phyloP scores from a whole-genome alignment of 2,329 filamentous ascomycete species.

The Phyllosticta capitalensis region DNA sequence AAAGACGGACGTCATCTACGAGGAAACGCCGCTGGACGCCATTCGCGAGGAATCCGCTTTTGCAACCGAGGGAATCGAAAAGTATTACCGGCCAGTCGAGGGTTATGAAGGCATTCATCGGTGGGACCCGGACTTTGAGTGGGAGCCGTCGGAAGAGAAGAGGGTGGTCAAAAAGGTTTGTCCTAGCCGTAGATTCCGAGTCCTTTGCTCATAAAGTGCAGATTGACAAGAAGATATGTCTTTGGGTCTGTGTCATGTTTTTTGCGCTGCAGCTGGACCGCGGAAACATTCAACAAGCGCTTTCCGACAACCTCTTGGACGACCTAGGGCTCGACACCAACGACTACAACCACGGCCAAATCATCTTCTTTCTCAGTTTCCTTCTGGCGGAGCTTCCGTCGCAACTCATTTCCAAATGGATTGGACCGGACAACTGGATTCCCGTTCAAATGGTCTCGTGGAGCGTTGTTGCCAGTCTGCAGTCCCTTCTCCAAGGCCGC shows the following conservation, averaged over 20 bases:
- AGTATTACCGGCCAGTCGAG: constrained; percentile 42
- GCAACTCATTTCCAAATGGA: constrained; percentile 38
- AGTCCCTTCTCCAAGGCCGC: constrained; percentile 54
- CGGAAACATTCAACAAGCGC: constrained; percentile 34
- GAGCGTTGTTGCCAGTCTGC: constrained; percentile 49
- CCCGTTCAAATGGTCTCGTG: constrained; percentile 37
- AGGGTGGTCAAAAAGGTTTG: constrained; percentile 44
- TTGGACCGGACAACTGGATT: constrained; percentile 38
- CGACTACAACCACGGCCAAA: constrained; percentile 31
- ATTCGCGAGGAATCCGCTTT: constrained; percentile 16
- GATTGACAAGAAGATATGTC: constrained; percentile 43
- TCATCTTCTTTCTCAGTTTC: constrained; percentile 71
- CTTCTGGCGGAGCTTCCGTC: constrained; percentile 46
- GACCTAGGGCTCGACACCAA: constrained; percentile 27
- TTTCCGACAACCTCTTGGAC: constrained; percentile 26
- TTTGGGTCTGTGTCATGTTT: constrained; percentile 46
- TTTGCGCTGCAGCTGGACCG: constrained; percentile 44
- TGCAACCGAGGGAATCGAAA: constrained; percentile 24
- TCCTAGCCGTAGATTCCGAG: constrained; percentile 1
- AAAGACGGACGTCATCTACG: constrained; percentile 5
- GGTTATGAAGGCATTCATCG: constrained; percentile 51
- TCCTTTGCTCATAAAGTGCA: constrained; percentile 15
- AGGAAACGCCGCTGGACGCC: not conserved
- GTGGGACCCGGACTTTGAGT: constrained; percentile 48
- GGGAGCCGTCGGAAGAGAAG: constrained; percentile 49